These are phyloP conservation scores for Colletotrichum limetticola DNA, from an alignment of 2,329 filamentous ascomycete genomes.

Conservation along the genomic window DNA sequence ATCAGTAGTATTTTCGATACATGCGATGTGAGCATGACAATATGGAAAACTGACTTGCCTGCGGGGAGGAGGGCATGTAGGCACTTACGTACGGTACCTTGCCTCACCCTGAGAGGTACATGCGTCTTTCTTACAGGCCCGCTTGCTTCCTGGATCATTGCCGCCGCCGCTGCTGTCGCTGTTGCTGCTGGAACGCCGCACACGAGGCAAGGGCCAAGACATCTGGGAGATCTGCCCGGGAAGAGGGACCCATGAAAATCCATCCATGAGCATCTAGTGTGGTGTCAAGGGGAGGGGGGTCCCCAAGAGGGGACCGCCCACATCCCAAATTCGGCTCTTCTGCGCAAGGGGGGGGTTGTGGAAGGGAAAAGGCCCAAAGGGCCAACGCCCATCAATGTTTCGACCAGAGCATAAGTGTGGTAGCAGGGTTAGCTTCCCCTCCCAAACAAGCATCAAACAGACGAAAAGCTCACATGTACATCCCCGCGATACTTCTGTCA, in stretches of 20 bases:
- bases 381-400: slow-evolving; percentile 46
- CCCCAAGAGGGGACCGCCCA: slow-evolving; percentile 31
- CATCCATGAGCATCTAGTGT: slow-evolving; percentile 16
- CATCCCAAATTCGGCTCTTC: slow-evolving; percentile 32
- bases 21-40: not conserved
- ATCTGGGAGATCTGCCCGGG: slow-evolving; percentile 36
- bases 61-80: slow-evolving; percentile 1
- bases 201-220: slow-evolving; percentile 31
- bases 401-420: slow-evolving; percentile 50
- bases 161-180: not conserved
- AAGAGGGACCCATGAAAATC: slow-evolving; percentile 25
- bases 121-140: not conserved
- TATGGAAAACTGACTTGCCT: not conserved
- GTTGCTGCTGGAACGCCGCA: slow-evolving; percentile 10
- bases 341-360: slow-evolving; percentile 11
- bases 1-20: slow-evolving; percentile 16
- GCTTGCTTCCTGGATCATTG: slow-evolving; percentile 9
- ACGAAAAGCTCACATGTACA: slow-evolving; percentile 33
- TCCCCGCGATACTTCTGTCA: not conserved
- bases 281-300: not conserved
- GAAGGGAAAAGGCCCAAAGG: slow-evolving; percentile 13
- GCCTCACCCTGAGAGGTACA: slow-evolving; percentile 4
- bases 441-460: slow-evolving; percentile 61
- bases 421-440: slow-evolving; percentile 34
- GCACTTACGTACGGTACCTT: slow-evolving; percentile 1